These are phyloP conservation scores for Hyaloscypha finlandica DNA, from an alignment of 495 filamentous ascomycete species.

Conservation along the genomic window DNA sequence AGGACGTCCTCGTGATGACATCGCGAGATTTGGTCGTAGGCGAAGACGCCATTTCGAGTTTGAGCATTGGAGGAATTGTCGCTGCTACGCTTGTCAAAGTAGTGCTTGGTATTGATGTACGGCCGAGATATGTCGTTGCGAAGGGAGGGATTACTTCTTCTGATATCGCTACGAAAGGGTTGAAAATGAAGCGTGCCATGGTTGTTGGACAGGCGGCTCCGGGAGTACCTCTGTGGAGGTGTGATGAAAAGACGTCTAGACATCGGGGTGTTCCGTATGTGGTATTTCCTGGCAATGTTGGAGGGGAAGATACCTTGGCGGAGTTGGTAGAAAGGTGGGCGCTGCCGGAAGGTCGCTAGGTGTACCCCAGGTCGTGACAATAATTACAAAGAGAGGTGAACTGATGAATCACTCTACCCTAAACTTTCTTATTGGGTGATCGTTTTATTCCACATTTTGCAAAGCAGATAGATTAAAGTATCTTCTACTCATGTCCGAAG, in stretches of 20 bases:
- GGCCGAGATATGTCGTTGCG: slow-evolving; percentile 54
- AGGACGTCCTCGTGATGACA: slow-evolving; percentile 56
- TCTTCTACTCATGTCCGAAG: too few species aligned
- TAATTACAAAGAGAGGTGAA: too few species aligned
- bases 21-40: slow-evolving; percentile 52
- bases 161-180: slow-evolving; percentile 53
- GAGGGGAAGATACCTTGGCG: slow-evolving; percentile 44
- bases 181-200: slow-evolving; percentile 52
- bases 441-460: too few species aligned
- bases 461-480: too few species aligned
- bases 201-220: slow-evolving; percentile 56
- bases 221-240: slow-evolving; percentile 57
- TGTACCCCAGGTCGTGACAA: too few species aligned
- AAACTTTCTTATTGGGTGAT: too few species aligned
- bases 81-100: slow-evolving; percentile 36
- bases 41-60: slow-evolving; percentile 38
- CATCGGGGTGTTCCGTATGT: slow-evolving; percentile 52
- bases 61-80: too few species aligned
- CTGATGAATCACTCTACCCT: too few species aligned
- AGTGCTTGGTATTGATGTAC: slow-evolving; percentile 41
- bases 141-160: slow-evolving; percentile 59
- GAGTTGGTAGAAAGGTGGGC: slow-evolving; percentile 25
- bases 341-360: not conserved
- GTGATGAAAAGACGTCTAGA: slow-evolving; percentile 48
- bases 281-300: slow-evolving; percentile 61